Conservation (phyloP, 768 basidiomycete species). For the Leucocoprinus sp. region DNA sequence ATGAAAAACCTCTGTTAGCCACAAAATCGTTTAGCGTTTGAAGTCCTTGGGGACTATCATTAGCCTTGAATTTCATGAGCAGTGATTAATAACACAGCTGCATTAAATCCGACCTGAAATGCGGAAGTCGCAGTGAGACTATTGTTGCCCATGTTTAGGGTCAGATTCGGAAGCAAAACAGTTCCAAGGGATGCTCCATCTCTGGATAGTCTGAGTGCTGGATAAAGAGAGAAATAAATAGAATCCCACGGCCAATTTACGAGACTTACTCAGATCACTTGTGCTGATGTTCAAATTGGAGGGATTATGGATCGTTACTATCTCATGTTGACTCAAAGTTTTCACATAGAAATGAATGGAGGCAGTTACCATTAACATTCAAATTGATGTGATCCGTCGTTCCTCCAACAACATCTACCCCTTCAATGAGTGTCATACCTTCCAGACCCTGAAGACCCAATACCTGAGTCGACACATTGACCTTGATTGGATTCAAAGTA, state of each 20-base stretch:
- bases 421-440: conserved; percentile 43
- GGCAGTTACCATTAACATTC: conserved; percentile 42
- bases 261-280: conserved; percentile 54
- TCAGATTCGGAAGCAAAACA: conserved; percentile 50
- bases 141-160: conserved; percentile 54
- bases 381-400: conserved; percentile 50
- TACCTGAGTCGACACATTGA: conserved; percentile 57
- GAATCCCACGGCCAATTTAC: background rate
- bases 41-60: conserved; percentile 47
- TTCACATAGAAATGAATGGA: background rate
- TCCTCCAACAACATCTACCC: conserved; percentile 62
- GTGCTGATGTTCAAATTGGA: conserved; percentile 53
- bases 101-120: conserved; percentile 37
- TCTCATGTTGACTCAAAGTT: conserved; percentile 1
- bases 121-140: conserved; percentile 37
- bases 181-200: conserved; percentile 50
- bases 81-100: background rate
- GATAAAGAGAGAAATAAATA: background rate
- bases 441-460: conserved; percentile 55
- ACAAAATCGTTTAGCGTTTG: conserved; percentile 65
- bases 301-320: conserved; percentile 60
- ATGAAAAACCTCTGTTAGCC: conserved; percentile 39
- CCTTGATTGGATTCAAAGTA: conserved; percentile 62
- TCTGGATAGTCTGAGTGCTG: conserved; percentile 50
- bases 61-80: conserved; percentile 35